These are phyloP conservation scores for Paraglomus occultum DNA, from an alignment of 192 early-diverging fungal genomes.

Conservation along the genomic window DNA sequence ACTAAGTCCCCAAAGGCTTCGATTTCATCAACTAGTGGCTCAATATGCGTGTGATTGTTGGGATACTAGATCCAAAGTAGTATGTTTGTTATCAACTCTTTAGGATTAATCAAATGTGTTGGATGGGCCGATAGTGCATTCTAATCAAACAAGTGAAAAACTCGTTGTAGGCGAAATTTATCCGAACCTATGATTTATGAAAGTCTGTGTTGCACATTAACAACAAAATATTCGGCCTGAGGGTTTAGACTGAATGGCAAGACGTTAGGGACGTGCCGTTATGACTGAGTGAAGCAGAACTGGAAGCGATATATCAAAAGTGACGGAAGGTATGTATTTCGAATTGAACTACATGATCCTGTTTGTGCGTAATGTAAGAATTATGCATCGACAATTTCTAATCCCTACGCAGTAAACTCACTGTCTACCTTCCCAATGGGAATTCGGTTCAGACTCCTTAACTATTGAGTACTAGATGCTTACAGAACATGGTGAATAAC, in stretches of 20 bases:
- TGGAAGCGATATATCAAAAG: conserved; percentile 62
- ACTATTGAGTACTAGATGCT: conserved; percentile 38
- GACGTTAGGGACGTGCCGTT: conserved; percentile 77
- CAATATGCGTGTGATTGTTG: conserved; percentile 99
- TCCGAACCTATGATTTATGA: conserved; percentile 73
- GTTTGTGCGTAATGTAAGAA: conserved; percentile 29
- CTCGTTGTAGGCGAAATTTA: conserved; percentile 89
- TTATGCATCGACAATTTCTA: conserved; percentile 32
- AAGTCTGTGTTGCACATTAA: conserved; percentile 82
- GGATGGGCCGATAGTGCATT: conserved; percentile 97
- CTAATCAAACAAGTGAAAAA: conserved; percentile 86
- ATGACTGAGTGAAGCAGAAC: conserved; percentile 48
- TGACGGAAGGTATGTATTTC: conserved; percentile 62
- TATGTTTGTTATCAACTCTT: conserved; percentile 53
- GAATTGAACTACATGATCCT: conserved; percentile 41
- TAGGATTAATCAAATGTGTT: conserved; percentile 98
- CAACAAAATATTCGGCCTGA: conserved; percentile 93
- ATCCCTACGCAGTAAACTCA: background rate
- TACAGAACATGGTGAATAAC: conserved; percentile 39
- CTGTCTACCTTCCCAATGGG: background rate
- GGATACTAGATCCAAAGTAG: conserved; percentile 95
- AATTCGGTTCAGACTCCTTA: conserved; percentile 29
- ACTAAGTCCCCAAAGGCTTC: conserved; percentile 77
- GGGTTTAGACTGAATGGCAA: conserved; percentile 90
- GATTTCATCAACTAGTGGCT: conserved; percentile 99